A percentile compares a stretch with the other conserved stretches of the same genome.
These are phyloP conservation scores for Suillus hirtellus DNA, from an alignment of 768 basidiomycete species.

Conservation along the genomic window DNA sequence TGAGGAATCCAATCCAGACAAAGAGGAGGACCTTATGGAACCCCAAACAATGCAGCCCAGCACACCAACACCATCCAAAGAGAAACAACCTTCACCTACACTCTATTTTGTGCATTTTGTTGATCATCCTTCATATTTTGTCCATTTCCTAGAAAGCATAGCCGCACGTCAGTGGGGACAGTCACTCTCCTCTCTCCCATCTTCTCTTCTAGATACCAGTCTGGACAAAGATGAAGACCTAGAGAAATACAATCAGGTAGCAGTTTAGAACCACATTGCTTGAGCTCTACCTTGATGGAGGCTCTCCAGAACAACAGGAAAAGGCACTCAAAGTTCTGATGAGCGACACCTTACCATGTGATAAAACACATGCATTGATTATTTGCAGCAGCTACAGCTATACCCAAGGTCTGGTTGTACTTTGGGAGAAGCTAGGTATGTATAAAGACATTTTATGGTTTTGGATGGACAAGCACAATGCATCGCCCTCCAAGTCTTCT, in stretches of 20 bases:
- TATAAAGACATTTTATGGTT: constrained; percentile 93
- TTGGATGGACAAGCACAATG: constrained; percentile 76
- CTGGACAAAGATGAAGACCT: constrained; percentile 42
- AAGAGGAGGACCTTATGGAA: constrained; percentile 21
- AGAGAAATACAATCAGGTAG: constrained; percentile 70
- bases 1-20: constrained; percentile 12
- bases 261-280: constrained; percentile 94
- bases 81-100: constrained; percentile 71
- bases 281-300: constrained; percentile 80
- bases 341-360: constrained; percentile 68
- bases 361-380: constrained; percentile 90
- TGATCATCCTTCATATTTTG: constrained; percentile 81
- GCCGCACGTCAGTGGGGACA: constrained; percentile 81
- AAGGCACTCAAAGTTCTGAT: constrained; percentile 77
- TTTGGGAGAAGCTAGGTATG: constrained; percentile 96
- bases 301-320: constrained; percentile 24
- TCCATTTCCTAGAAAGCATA: constrained; percentile 86
- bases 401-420: constrained; percentile 79
- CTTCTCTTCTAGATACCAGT: constrained; percentile 13
- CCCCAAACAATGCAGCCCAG: constrained; percentile 26
- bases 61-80: constrained; percentile 18
- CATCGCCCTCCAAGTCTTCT: constrained; percentile 38
- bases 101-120: constrained; percentile 94
- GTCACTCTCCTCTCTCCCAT: constrained; percentile 44
- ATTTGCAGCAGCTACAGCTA: constrained; percentile 86